These are phyloP conservation scores for Ophiostoma sp. DNA, from an alignment of 2,329 filamentous ascomycete species.

Conservation along the genomic window DNA sequence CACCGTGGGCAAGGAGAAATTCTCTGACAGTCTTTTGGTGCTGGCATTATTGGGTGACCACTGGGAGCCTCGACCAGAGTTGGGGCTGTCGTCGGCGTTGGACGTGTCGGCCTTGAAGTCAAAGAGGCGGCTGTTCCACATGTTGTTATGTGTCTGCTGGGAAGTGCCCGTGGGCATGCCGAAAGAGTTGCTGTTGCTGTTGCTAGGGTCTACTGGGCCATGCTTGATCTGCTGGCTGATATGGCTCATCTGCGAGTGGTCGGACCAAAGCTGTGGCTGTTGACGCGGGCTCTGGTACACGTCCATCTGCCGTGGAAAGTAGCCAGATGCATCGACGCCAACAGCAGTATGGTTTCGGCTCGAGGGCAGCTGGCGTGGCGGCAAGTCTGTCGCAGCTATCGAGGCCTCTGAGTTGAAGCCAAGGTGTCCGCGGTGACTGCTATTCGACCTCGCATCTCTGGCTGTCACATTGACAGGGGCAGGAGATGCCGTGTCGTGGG, in stretches of 20 bases:
- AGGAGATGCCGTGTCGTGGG: neutral
- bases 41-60: neutral
- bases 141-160: neutral
- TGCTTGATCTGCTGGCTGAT: too few relatives aligned
- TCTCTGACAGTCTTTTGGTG: neutral
- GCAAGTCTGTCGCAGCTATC: neutral
- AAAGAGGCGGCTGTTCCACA: slow-evolving; percentile 16
- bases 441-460: too few relatives aligned
- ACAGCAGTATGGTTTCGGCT: neutral
- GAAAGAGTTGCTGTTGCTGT: neutral
- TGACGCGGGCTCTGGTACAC: neutral
- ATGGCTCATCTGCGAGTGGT: neutral
- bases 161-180: neutral
- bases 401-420: neutral
- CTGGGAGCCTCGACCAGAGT: neutral
- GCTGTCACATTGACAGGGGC: neutral
- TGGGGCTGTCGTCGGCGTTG: neutral
- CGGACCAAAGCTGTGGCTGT: neutral
- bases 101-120: neutral
- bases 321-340: neutral
- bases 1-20: neutral
- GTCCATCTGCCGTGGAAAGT: neutral
- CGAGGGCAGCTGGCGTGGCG: neutral
- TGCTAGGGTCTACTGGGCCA: neutral
- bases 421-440: neutral